A percentile compares a stretch with the other conserved stretches of the same genome.
Evolutionary conservation across 768 basidiomycete genomes (phyloP).

Genomic region (Paxillus rubicundulus): DNA sequence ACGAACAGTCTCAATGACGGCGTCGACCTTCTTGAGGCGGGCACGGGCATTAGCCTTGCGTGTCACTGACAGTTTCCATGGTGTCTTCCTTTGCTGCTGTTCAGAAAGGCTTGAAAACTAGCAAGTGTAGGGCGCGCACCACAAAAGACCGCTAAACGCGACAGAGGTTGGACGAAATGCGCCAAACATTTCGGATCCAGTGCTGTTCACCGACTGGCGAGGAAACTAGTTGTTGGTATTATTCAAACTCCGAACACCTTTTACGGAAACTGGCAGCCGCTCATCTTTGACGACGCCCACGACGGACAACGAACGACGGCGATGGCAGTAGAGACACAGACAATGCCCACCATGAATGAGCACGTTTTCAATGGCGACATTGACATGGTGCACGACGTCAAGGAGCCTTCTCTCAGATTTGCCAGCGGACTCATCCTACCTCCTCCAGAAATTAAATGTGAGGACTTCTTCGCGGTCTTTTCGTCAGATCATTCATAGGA

Average conservation of each 20-base stretch:
- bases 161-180: slow-evolving; percentile 74
- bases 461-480: slow-evolving; percentile 11
- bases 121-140: slow-evolving; percentile 46
- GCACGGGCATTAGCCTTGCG: slow-evolving; percentile 90
- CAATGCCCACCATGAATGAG: slow-evolving; percentile 41
- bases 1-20: slow-evolving; percentile 85
- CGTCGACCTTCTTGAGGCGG: slow-evolving; percentile 89
- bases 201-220: neutral
- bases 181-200: slow-evolving; percentile 70
- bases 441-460: slow-evolving; percentile 93
- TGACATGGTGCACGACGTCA: slow-evolving; percentile 36
- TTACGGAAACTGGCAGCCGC: neutral
- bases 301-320: slow-evolving; percentile 20
- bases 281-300: slow-evolving; percentile 22
- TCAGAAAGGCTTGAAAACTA: neutral
- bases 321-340: slow-evolving; percentile 49
- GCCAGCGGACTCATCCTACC: slow-evolving; percentile 89
- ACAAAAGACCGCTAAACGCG: slow-evolving; percentile 76
- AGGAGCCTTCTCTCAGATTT: slow-evolving; percentile 49
- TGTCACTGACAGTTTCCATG: slow-evolving; percentile 88
- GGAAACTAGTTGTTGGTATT: slow-evolving; percentile 10
- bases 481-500: neutral
- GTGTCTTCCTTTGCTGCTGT: slow-evolving; percentile 70
- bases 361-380: slow-evolving; percentile 39
- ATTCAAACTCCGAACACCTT: slow-evolving; percentile 22